Conservation (phyloP, 257 asterid species). For the Handroanthus guayacan region DNA sequence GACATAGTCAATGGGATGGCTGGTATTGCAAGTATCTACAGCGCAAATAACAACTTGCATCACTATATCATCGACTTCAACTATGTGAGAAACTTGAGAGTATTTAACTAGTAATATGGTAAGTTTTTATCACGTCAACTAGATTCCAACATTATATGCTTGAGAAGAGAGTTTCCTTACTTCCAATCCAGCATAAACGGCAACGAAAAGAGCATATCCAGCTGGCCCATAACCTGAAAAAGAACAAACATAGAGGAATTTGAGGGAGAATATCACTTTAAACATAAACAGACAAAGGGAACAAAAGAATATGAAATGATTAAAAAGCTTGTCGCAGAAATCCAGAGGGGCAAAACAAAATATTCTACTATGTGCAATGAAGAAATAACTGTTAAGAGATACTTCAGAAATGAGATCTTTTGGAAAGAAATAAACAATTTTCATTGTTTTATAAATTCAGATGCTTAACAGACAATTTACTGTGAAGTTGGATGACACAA, state of each 20-base stretch:
- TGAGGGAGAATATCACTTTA: slow-evolving; percentile 24
- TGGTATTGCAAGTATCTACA: slow-evolving; percentile 92
- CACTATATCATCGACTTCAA: slow-evolving; percentile 24
- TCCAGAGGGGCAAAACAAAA: slow-evolving; percentile 13
- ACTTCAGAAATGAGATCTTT: slow-evolving; percentile 14
- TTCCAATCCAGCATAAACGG: slow-evolving; percentile 93
- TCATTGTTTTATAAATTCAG: slow-evolving; percentile 6
- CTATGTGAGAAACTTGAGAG: slow-evolving; percentile 12
- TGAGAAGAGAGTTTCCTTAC: slow-evolving; percentile 53
- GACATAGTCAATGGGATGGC: slow-evolving; percentile 97
- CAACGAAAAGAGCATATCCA: slow-evolving; percentile 93
- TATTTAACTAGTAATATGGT: background rate
- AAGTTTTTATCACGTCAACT: slow-evolving; percentile 1
- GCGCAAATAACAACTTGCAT: slow-evolving; percentile 32
- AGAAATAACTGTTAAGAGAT: background rate
- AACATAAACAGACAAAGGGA: slow-evolving; percentile 17
- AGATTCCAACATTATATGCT: slow-evolving; percentile 30
- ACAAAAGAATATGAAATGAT: slow-evolving; percentile 18
- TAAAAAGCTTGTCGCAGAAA: slow-evolving; percentile 18
- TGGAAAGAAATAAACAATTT: background rate
- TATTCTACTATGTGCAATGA: background rate
- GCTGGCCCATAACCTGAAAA: slow-evolving; percentile 88
- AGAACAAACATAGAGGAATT: slow-evolving; percentile 26
- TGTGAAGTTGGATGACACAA: slow-evolving; percentile 8
- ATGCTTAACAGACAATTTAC: slow-evolving; percentile 6